phyloP scores from a whole-genome alignment of 2,329 filamentous ascomycete species.

The Ceratocystis harringtonii region DNA sequence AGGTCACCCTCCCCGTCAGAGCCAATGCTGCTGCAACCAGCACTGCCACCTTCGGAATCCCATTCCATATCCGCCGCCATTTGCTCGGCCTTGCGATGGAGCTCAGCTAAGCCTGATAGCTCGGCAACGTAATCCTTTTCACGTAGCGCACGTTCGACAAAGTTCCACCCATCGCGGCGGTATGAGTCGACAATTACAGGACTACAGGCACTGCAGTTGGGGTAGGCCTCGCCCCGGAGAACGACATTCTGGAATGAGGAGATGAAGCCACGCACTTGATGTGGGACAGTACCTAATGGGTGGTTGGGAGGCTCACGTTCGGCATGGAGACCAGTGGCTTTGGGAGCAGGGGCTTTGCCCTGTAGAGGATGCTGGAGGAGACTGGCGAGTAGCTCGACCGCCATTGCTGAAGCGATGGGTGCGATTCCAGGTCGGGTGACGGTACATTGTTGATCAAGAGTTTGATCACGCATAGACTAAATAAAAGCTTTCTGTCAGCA shows the following conservation, averaged over 20 bases:
- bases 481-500: constrained; percentile 11
- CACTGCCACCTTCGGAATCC: constrained; percentile 31
- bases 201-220: constrained; percentile 70
- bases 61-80: constrained; percentile 42
- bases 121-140: constrained; percentile 69
- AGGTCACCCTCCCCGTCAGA: constrained; percentile 42
- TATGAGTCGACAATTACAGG: constrained; percentile 54
- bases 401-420: constrained; percentile 74
- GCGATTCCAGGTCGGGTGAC: constrained; percentile 89
- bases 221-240: constrained; percentile 60
- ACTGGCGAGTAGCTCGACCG: constrained; percentile 81
- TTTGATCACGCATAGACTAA: constrained; percentile 84
- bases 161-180: constrained; percentile 54
- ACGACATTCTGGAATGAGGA: constrained; percentile 59
- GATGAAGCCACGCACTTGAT: constrained; percentile 67
- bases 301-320: constrained; percentile 43
- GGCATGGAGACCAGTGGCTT: constrained; percentile 30
- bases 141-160: constrained; percentile 57
- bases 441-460: constrained; percentile 93
- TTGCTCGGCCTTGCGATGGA: constrained; percentile 45
- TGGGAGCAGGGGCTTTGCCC: constrained; percentile 43
- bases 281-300: constrained; percentile 56
- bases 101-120: constrained; percentile 56
- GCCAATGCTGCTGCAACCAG: constrained; percentile 20
- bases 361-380: constrained; percentile 72